Evolutionary conservation across 345 rosid species (phyloP).

Genomic region (Salix exigua): DNA sequence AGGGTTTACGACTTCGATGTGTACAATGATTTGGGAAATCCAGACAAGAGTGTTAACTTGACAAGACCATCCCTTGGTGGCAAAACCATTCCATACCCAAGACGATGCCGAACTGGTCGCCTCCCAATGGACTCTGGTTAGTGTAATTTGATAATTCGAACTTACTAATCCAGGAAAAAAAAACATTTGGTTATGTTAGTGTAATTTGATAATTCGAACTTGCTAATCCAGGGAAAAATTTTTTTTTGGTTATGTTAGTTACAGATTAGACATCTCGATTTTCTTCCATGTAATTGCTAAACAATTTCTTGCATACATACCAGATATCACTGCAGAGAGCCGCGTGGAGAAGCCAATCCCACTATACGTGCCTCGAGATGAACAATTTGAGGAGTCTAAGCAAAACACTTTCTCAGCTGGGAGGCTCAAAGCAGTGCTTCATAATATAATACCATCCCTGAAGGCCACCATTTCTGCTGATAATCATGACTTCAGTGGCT

Average conservation of each 20-base stretch:
- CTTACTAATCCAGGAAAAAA: not conserved
- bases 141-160: not conserved
- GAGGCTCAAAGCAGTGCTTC: conserved; percentile 75
- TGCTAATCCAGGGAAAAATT: not conserved
- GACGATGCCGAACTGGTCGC: conserved; percentile 95
- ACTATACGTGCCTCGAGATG: conserved; percentile 89
- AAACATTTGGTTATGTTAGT: conserved; percentile 9
- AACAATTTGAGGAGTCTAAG: conserved; percentile 87
- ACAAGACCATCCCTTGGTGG: conserved; percentile 78
- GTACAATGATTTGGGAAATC: conserved; percentile 93
- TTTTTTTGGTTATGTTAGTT: not conserved
- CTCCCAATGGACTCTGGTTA: conserved; percentile 52
- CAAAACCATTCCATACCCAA: conserved; percentile 62
- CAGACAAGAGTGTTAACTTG: conserved; percentile 59
- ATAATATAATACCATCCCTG: conserved; percentile 67
- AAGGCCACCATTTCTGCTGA: conserved; percentile 76
- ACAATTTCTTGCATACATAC: not conserved
- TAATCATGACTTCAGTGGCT: conserved; percentile 56
- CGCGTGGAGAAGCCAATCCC: conserved; percentile 93
- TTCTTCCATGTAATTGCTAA: no score
- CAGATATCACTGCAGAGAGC: conserved; percentile 70
- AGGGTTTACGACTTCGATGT: conserved; percentile 75
- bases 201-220: not conserved
- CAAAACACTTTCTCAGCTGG: conserved; percentile 60
- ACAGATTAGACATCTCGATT: not conserved